Evolutionary conservation across 768 basidiomycete species (phyloP), one percentile per base, ranked within the genome.

Genomic region (Pleurotus citrinopileatus): DNA sequence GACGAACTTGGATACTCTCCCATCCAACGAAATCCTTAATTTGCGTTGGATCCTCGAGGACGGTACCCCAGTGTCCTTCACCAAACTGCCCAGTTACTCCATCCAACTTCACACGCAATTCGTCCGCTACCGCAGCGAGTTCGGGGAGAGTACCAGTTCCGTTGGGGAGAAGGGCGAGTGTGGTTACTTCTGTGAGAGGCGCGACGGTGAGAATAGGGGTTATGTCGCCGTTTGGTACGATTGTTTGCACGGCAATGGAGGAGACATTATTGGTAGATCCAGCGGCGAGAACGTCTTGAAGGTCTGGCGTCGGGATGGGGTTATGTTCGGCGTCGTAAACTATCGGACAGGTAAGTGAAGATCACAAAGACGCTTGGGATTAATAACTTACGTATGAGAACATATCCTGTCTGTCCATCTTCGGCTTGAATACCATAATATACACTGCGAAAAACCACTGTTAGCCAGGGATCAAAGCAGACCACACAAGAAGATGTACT

Each of bases 341-440:
- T n/a, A n/a, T n/a, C n/a, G n/a, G n/a, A n/a, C n/a, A n/a, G n/a
- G n/a, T n/a, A n/a, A n/a, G n/a, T 23, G 20, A 23, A 47, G 4
- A 15, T 6, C 8, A n/a, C 7, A 5, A 20, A 40, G 38, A 40
- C 38, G n/a, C 4, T 40, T 15, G 9, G 27, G 12, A 46, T 46
- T 10, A 8, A 46, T 10, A 2, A 23, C 50, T 36, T 37, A 52
- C 50, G 20, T 19, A 40, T 10, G 17, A 52, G 19, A 5, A 52
- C 50, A 40, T 52, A 52, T 52, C 50, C 50, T 2, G 50, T 52
- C 25, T 52, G 50, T 12, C 50, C 50, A 23, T 52, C 32, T 27
- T 52, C 50, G 27, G 26, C 37, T n/a, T 52, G 50, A 17, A 52
- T 32, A 26, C 50, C 50, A 23, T 52, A 38, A 32, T 52, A 52